phyloP scores from a whole-genome alignment of 2,329 filamentous ascomycete species.

The Fusarium sp. region DNA sequence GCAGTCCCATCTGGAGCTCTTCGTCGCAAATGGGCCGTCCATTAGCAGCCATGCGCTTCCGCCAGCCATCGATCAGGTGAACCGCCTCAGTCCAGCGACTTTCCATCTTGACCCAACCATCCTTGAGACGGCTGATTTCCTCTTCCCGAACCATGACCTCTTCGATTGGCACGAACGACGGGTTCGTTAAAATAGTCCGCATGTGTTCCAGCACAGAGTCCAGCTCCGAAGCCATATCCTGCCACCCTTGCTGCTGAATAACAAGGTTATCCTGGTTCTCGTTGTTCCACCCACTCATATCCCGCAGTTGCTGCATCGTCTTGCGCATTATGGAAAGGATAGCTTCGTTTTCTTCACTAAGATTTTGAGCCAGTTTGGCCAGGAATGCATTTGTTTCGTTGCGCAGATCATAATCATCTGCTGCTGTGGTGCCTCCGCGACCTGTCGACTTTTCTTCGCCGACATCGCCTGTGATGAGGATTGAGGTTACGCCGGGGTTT shows the following conservation, averaged over 20 bases:
- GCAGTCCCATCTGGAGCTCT: constrained; percentile 73
- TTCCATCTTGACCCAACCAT: constrained; percentile 95
- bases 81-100: constrained; percentile 89
- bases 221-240: constrained; percentile 79
- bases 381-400: constrained; percentile 93
- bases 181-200: constrained; percentile 86
- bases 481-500: constrained; percentile 64
- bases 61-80: constrained; percentile 90
- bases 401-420: constrained; percentile 73
- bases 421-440: constrained; percentile 33
- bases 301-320: constrained; percentile 75
- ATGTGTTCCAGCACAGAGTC: constrained; percentile 83
- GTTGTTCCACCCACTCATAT: constrained; percentile 69
- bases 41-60: constrained; percentile 77
- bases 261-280: constrained; percentile 46
- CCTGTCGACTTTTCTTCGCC: constrained; percentile 57
- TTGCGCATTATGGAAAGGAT: constrained; percentile 76
- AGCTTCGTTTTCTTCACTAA: constrained; percentile 93
- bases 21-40: constrained; percentile 76
- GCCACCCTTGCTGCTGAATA: constrained; percentile 52
- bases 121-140: constrained; percentile 83
- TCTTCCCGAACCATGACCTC: constrained; percentile 93
- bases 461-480: constrained; percentile 65
- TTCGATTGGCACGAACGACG: constrained; percentile 94
- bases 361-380: constrained; percentile 80